Base-by-base conservation (phyloP, 495 filamentous ascomycete genomes). In the Penicillium antarcticum region DNA sequence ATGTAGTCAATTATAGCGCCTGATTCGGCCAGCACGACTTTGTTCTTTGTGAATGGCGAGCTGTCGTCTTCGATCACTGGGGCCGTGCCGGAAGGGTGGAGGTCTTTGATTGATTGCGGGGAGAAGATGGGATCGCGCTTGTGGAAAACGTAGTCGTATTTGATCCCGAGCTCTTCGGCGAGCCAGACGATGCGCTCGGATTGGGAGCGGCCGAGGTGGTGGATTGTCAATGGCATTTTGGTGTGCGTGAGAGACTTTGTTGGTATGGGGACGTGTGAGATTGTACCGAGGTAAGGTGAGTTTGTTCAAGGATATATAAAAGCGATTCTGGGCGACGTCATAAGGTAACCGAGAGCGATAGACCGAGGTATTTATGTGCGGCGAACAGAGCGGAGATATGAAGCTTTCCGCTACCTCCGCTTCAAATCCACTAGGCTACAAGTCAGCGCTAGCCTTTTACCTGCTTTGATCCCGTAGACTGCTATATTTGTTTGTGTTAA, bases 131-230 rank as follows among this genome's bases (percentile, higher is more conserved):
- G 80, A 17, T 64, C 60, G 41, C 81, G 74, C 12, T 73, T 53
- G 69, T 85, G 78, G 34, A 66, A 60, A 29, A 74, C 75, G 34
- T 80, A 66, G 8, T 70, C 56, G 64, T 85, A 85, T 5, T 69
- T 54, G 38, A 87, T 60, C 40, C 54, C 56, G 29, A 86, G 80
- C 59, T 87, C 83, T 64, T 87, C 82, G 59, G 77, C 80, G 53
- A 86, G 79, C 77, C 77, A 86, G 60, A 78, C 54, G 23, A 85
- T 70, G 55, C 82, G 82, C 56, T 86, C 83, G 37, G 78, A 82
- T 68, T 83, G 80, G 33, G 75, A 77, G 49, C 71, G 57, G 35
- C 70, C 65, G 40, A 84, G 71, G 62, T 87, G 81, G 61, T 85
- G 80, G 51, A 85, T 64, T n/a, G 71, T 80, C n/a, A 66, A 18